Evolutionary conservation across 2,329 filamentous ascomycete species (phyloP).

Genomic region (Nemania sp.): DNA sequence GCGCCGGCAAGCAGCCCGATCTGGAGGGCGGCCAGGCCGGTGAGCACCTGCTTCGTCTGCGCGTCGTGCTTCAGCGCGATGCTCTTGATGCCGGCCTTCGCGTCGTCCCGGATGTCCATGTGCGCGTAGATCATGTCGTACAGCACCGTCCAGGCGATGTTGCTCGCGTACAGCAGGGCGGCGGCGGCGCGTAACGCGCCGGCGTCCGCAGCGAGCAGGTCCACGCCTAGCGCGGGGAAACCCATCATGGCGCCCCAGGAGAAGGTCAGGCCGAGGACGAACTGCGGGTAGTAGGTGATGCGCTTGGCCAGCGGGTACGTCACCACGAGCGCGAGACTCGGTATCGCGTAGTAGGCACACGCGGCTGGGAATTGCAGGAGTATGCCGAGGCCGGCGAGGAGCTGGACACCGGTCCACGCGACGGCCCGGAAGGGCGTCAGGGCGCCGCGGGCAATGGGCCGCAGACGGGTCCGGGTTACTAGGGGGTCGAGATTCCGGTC

Average conservation of each 20-base stretch:
- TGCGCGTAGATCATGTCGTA: conserved; percentile 96
- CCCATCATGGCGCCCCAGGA: conserved; percentile 90
- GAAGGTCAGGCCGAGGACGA: conserved; percentile 81
- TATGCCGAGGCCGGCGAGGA: conserved; percentile 73
- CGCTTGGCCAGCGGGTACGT: conserved; percentile 84
- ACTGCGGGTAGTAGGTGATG: conserved; percentile 85
- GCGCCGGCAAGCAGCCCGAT: conserved; percentile 71
- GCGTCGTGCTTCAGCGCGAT: conserved; percentile 80
- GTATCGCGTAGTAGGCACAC: conserved; percentile 78
- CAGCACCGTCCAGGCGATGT: conserved; percentile 82
- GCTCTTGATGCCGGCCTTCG: conserved; percentile 84
- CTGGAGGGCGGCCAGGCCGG: conserved; percentile 70
- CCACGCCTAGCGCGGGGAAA: conserved; percentile 80
- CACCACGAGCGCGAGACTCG: conserved; percentile 73
- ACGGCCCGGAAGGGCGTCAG: conserved; percentile 73
- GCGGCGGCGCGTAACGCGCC: conserved; percentile 61
- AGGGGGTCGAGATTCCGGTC: conserved; percentile 85
- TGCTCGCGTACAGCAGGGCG: conserved; percentile 73
- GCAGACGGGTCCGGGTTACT: conserved; percentile 74
- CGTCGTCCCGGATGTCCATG: conserved; percentile 87
- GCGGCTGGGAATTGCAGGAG: conserved; percentile 74
- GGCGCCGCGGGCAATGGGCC: conserved; percentile 80
- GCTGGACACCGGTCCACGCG: conserved; percentile 74
- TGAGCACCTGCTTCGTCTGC: conserved; percentile 76
- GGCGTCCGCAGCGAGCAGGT: conserved; percentile 66